phyloP scores from a whole-genome alignment of 371 early-diverging fungal genomes.

The Actinomucor elegans region DNA sequence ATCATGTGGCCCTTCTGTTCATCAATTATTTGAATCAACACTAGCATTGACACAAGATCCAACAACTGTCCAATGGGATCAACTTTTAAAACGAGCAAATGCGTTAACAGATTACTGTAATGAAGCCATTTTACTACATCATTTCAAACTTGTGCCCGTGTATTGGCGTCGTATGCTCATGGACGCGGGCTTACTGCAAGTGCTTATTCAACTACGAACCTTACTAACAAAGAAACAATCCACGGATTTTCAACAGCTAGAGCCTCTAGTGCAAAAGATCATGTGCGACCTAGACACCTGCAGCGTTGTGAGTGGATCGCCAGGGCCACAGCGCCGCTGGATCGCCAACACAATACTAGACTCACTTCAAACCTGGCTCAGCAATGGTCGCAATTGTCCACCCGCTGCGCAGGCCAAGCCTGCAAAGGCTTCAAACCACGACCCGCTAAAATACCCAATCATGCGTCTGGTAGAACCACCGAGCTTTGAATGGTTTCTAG shows the following conservation, averaged over 20 bases:
- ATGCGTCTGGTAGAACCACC: slow-evolving; percentile 14
- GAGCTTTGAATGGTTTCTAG: slow-evolving; percentile 21
- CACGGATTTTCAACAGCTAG: not conserved
- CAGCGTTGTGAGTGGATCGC: slow-evolving; percentile 55
- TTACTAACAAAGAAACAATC: not conserved
- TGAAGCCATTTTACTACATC: slow-evolving; percentile 40
- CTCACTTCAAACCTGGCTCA: slow-evolving; percentile 23
- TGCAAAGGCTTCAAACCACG: no score
- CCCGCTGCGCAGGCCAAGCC: not conserved
- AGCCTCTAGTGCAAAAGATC: slow-evolving; percentile 22
- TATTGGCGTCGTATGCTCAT: slow-evolving; percentile 60
- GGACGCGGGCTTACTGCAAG: slow-evolving; percentile 52
- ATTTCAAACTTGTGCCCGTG: slow-evolving; percentile 53
- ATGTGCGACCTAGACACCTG: slow-evolving; percentile 51
- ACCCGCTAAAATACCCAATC: slow-evolving; percentile 19
- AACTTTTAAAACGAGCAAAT: not conserved
- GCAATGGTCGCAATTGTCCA: not conserved
- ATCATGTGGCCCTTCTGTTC: slow-evolving; percentile 11
- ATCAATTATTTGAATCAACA: slow-evolving; percentile 10
- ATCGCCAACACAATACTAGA: slow-evolving; percentile 34
- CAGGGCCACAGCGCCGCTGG: slow-evolving; percentile 39
- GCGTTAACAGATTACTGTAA: slow-evolving; percentile 39
- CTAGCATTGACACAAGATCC: not conserved
- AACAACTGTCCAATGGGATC: not conserved
- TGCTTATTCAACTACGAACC: slow-evolving; percentile 23